A percentile compares a stretch with the other conserved stretches of the same genome.
phyloP scores from a whole-genome alignment of 2,329 filamentous ascomycete species.

The Bipolaris cookei region DNA sequence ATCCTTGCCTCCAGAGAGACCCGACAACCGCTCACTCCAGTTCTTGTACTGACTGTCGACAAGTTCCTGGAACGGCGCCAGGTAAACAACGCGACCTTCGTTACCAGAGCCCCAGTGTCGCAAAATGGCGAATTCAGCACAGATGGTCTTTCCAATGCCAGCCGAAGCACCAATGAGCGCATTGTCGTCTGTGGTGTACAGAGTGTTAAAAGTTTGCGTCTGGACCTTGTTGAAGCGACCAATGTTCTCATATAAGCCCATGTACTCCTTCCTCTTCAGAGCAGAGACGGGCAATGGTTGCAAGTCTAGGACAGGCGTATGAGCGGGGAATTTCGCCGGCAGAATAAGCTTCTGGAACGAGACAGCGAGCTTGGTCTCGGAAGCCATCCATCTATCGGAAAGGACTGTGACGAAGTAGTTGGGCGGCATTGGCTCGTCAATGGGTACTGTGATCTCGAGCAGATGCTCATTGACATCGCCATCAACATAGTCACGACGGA shows the following conservation, averaged over 20 bases:
- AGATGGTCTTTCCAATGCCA: constrained; percentile 95
- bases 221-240: constrained; percentile 95
- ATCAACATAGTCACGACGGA: constrained; percentile 86
- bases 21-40: constrained; percentile 79
- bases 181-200: constrained; percentile 90
- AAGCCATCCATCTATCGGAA: constrained; percentile 98
- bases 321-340: constrained; percentile 92
- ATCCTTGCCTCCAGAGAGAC: constrained; percentile 80
- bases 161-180: constrained; percentile 92
- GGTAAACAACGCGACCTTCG: constrained; percentile 83
- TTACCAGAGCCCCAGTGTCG: constrained; percentile 80
- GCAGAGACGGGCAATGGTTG: constrained; percentile 89
- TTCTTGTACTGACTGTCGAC: constrained; percentile 81
- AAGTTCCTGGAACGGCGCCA: constrained; percentile 93
- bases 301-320: constrained; percentile 89
- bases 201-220: constrained; percentile 93
- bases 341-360: constrained; percentile 95
- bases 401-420: constrained; percentile 97
- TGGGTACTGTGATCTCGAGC: constrained; percentile 94
- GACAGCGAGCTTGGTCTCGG: constrained; percentile 89
- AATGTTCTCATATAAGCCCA: constrained; percentile 81
- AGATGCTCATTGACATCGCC: constrained; percentile 90
- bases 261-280: constrained; percentile 83
- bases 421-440: constrained; percentile 96
- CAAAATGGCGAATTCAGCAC: constrained; percentile 90